Conservation (phyloP, 192 early-diverging fungal genomes). For the Mortierella alpina region DNA sequence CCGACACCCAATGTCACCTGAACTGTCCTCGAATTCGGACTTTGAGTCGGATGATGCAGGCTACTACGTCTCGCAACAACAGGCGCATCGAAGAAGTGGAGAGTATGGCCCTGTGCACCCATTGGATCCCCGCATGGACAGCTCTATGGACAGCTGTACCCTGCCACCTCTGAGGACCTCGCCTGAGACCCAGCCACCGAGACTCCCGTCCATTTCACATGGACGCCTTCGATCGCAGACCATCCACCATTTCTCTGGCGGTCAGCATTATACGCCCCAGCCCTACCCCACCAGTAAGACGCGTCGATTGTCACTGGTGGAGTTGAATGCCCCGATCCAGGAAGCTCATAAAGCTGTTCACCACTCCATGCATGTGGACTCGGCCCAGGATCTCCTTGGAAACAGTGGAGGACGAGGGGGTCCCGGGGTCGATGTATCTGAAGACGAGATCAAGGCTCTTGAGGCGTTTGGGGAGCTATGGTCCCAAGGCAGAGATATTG, state of each 20-base stretch:
- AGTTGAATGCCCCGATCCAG: constrained; percentile 46
- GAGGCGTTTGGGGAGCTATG: constrained; percentile 53
- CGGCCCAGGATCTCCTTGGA: not conserved
- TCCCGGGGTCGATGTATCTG: constrained; percentile 38
- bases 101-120: not conserved
- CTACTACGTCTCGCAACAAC: not conserved
- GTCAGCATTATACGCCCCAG: not conserved
- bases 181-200: constrained; percentile 22
- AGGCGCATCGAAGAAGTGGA: not conserved
- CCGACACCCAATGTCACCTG: constrained; percentile 39
- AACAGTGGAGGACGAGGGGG: not conserved
- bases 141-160: constrained; percentile 26
- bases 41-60: constrained; percentile 29
- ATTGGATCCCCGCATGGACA: not conserved
- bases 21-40: constrained; percentile 33
- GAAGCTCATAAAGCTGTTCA: constrained; percentile 23
- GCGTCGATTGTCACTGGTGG: constrained; percentile 44
- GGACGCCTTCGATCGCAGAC: constrained; percentile 37
- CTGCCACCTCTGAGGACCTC: constrained; percentile 32
- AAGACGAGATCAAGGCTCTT: constrained; percentile 44
- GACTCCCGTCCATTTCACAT: constrained; percentile 15
- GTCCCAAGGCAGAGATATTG: constrained; percentile 48
- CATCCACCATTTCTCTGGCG: constrained; percentile 2
- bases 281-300: constrained; percentile 18
- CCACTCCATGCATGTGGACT: constrained; percentile 1